Evolutionary conservation across 2,329 filamentous ascomycete genomes (phyloP).

Genomic region (Neobulgaria alba): DNA sequence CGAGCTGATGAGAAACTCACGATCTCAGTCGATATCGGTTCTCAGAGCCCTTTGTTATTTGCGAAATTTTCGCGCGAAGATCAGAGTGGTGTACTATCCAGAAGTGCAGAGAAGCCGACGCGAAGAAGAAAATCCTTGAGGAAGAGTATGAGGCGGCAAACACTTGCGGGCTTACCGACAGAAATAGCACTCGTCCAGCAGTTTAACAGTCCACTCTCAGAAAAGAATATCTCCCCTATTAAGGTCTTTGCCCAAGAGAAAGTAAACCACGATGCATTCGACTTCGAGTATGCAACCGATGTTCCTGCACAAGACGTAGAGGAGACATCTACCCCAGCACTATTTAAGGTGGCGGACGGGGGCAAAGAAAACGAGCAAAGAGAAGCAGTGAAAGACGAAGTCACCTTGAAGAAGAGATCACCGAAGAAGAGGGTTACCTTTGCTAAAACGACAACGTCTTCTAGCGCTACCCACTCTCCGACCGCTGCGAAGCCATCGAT

Average conservation of each 20-base stretch:
- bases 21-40: not conserved
- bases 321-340: too few species aligned
- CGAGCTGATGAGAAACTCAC: not conserved
- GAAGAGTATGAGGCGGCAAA: conserved; percentile 15
- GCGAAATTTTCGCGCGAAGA: conserved; percentile 1
- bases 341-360: too few species aligned
- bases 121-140: conserved; percentile 19
- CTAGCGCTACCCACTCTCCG: not conserved
- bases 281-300: not conserved
- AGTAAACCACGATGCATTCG: not conserved
- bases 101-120: conserved; percentile 3
- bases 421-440: not conserved
- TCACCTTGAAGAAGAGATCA: not conserved
- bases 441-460: not conserved
- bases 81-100: not conserved
- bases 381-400: not conserved
- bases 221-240: not conserved
- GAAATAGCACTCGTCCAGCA: not conserved
- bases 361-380: not conserved
- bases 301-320: not conserved
- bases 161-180: not conserved
- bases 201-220: not conserved
- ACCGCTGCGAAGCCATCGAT: not conserved
- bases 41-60: not conserved
- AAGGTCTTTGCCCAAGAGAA: not conserved